Conservation (phyloP, 2,329 filamentous ascomycete genomes). For the Beauveria rudraprayagi region DNA sequence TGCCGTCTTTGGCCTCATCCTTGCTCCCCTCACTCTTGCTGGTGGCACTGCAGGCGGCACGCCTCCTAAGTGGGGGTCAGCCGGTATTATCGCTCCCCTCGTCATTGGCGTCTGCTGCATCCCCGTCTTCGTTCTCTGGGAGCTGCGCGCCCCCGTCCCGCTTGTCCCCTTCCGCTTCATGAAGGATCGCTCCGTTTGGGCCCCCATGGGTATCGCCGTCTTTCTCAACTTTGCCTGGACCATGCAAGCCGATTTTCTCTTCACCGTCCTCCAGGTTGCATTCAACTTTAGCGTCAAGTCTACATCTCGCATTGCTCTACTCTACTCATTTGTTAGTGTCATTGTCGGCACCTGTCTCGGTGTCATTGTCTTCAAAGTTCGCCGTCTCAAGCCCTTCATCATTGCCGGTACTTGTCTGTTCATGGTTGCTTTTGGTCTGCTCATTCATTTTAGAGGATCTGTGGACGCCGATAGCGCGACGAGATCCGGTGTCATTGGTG, state of each 20-base stretch:
- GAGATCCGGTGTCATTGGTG: constrained; percentile 52
- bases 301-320: constrained; percentile 50
- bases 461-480: constrained; percentile 27
- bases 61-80: constrained; percentile 27
- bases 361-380: constrained; percentile 46
- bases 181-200: constrained; percentile 58
- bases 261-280: constrained; percentile 51
- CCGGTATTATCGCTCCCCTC: constrained; percentile 35
- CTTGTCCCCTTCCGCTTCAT: constrained; percentile 54
- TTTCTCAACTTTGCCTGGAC: constrained; percentile 53
- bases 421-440: constrained; percentile 56
- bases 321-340: constrained; percentile 52
- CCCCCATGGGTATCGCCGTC: constrained; percentile 49
- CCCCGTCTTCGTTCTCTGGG: constrained; percentile 43
- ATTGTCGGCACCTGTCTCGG: constrained; percentile 50
- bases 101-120: constrained; percentile 39
- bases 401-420: constrained; percentile 51
- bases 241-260: constrained; percentile 57
- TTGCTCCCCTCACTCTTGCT: constrained; percentile 38
- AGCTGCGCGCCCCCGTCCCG: constrained; percentile 40
- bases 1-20: constrained; percentile 37
- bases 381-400: constrained; percentile 57
- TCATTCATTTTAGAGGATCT: constrained; percentile 55
- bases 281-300: constrained; percentile 50
- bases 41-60: constrained; percentile 25